A percentile compares a stretch with the other conserved stretches of the same genome.
Conservation (phyloP, 2,329 filamentous ascomycete species). For the Diaporthe australafricana region DNA sequence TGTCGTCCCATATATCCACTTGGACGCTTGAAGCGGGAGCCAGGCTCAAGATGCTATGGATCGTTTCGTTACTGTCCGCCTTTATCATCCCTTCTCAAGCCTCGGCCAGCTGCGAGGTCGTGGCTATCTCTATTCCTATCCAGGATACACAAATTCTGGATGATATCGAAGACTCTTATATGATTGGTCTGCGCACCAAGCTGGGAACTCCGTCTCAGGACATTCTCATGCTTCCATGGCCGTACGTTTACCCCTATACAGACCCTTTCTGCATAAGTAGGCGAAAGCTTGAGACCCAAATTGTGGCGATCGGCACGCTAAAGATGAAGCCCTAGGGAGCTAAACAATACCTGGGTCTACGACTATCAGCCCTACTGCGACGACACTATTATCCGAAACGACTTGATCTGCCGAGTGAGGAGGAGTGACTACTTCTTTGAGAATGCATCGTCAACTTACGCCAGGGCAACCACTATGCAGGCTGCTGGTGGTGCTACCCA, state of each 20-base stretch:
- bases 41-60: not conserved
- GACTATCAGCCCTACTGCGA: constrained; percentile 45
- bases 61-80: not conserved
- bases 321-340: constrained; percentile 42
- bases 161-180: constrained; percentile 41
- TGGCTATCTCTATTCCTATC: not conserved
- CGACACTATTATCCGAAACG: constrained; percentile 43
- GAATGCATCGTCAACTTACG: constrained; percentile 36
- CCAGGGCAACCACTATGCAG: constrained; percentile 31
- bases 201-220: constrained; percentile 45
- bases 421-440: constrained; percentile 41
- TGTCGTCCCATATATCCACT: not conserved
- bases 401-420: constrained; percentile 44
- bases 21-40: not conserved
- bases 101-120: not conserved
- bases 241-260: constrained; percentile 41
- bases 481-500: constrained; percentile 39
- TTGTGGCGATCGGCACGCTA: not conserved
- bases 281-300: not conserved
- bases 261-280: not conserved
- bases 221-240: constrained; percentile 48
- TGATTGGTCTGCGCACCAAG: constrained; percentile 44
- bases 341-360: constrained; percentile 52
- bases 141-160: constrained; percentile 42
- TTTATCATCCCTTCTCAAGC: not conserved